Conservation (phyloP, 1,284 basidiomycete species). For the Ustilago trichophora region DNA sequence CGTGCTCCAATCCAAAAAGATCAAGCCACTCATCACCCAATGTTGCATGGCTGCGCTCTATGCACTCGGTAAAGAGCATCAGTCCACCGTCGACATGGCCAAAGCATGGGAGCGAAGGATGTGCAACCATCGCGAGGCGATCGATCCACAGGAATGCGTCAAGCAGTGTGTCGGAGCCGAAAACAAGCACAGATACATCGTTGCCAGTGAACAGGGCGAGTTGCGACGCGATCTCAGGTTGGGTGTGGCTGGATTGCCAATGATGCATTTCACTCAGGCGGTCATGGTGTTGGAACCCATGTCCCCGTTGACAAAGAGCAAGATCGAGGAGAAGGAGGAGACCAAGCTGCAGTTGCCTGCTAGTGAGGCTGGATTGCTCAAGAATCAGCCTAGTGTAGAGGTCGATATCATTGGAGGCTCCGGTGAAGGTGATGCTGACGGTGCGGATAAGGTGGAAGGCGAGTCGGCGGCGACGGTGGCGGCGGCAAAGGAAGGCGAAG, state of each 20-base stretch:
- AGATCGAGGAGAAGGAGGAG: constrained; percentile 50
- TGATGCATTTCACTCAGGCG: constrained; percentile 62
- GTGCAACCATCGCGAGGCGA: constrained; percentile 88
- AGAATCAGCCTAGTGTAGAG: constrained; percentile 7
- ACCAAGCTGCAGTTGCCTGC: constrained; percentile 44
- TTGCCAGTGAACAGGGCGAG: constrained; percentile 44
- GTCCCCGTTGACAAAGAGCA: constrained; percentile 51
- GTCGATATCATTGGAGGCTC: constrained; percentile 44
- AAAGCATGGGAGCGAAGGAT: constrained; percentile 90
- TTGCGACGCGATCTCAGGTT: constrained; percentile 45
- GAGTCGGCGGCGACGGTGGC: neutral
- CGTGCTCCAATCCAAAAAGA: constrained; percentile 49
- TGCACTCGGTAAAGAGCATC: constrained; percentile 35
- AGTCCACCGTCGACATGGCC: constrained; percentile 76
- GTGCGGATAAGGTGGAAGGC: constrained; percentile 74
- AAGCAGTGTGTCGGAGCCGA: constrained; percentile 66
- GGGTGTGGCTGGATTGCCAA: constrained; percentile 49
- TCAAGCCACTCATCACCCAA: constrained; percentile 65
- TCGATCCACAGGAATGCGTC: constrained; percentile 85
- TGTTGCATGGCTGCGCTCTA: constrained; percentile 65
- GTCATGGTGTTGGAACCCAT: constrained; percentile 65
- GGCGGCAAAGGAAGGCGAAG: neutral
- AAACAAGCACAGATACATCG: constrained; percentile 64
- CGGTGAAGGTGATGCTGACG: constrained; percentile 69
- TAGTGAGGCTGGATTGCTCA: constrained; percentile 26